phyloP scores from a whole-genome alignment of 2,329 filamentous ascomycete genomes.

The Onygena corvina region DNA sequence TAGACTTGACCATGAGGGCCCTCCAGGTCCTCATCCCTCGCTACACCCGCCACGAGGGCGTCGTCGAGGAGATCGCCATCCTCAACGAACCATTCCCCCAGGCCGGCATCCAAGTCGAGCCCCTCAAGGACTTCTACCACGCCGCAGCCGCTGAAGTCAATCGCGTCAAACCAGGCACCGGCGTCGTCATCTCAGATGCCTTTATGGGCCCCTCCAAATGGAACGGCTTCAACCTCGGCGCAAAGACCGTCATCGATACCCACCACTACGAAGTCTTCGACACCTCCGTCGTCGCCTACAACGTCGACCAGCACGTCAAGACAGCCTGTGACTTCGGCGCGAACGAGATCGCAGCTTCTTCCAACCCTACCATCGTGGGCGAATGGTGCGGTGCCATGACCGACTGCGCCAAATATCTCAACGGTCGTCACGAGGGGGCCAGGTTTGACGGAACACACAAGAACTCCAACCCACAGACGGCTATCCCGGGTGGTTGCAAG shows the following conservation, averaged over 20 bases:
- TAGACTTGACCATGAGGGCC: conserved; percentile 38
- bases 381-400: conserved; percentile 60
- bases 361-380: conserved; percentile 57
- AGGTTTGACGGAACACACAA: conserved; percentile 46
- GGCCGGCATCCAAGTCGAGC: conserved; percentile 32
- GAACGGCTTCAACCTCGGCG: conserved; percentile 44
- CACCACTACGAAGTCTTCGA: conserved; percentile 59
- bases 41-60: conserved; percentile 44
- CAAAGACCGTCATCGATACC: conserved; percentile 48
- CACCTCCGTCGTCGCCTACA: conserved; percentile 38
- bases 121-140: conserved; percentile 43
- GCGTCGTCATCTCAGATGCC: conserved; percentile 45
- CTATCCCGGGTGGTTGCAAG: conserved; percentile 43
- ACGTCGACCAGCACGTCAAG: conserved; percentile 43
- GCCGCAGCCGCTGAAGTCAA: conserved; percentile 41
- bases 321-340: conserved; percentile 44
- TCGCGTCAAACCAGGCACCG: conserved; percentile 31
- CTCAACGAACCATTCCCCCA: conserved; percentile 34
- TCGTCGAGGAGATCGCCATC: conserved; percentile 43
- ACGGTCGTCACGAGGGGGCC: conserved; percentile 48
- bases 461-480: conserved; percentile 18
- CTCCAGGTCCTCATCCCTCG: conserved; percentile 47
- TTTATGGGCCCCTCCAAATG: conserved; percentile 40
- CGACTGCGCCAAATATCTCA: conserved; percentile 42
- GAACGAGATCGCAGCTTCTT: conserved; percentile 38